Percentiles rank a stretch among this genome's conserved stretches.
Conservation (phyloP, 176 grass and related monocot species). For the Phyllostachys edulis region DNA sequence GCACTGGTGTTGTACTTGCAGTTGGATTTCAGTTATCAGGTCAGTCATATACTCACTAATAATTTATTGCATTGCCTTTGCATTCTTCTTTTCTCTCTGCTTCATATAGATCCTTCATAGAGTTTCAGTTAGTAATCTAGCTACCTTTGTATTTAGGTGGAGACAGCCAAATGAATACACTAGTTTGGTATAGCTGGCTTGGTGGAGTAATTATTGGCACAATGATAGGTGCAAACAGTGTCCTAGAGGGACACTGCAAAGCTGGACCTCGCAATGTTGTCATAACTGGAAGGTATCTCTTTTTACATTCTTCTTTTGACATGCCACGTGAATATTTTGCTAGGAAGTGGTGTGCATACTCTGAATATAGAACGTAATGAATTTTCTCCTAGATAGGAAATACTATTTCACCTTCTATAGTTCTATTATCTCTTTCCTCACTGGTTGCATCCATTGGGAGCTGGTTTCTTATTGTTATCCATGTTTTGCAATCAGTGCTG, state of each 20-base stretch:
- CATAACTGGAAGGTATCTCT: conserved; percentile 88
- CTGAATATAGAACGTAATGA: background rate
- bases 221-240: conserved; percentile 89
- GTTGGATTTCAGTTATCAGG: conserved; percentile 99
- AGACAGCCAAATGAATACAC: conserved; percentile 72
- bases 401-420: conserved; percentile 25
- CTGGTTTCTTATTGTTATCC: conserved; percentile 13
- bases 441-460: background rate
- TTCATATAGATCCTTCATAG: background rate
- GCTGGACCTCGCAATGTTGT: conserved; percentile 94
- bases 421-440: background rate
- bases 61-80: background rate
- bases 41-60: conserved; percentile 10
- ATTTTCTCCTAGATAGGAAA: background rate
- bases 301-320: background rate
- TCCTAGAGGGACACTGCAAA: conserved; percentile 93
- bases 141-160: conserved; percentile 49
- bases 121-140: conserved; percentile 13
- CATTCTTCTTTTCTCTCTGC: background rate
- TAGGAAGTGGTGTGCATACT: background rate
- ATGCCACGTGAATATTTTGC: conserved; percentile 20
- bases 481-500: conserved; percentile 22
- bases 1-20: conserved; percentile 76
- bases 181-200: conserved; percentile 99
- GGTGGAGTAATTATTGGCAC: conserved; percentile 95